Evolutionary conservation across 2,329 filamentous ascomycete species (phyloP).

Genomic region (Xylaria sp.): DNA sequence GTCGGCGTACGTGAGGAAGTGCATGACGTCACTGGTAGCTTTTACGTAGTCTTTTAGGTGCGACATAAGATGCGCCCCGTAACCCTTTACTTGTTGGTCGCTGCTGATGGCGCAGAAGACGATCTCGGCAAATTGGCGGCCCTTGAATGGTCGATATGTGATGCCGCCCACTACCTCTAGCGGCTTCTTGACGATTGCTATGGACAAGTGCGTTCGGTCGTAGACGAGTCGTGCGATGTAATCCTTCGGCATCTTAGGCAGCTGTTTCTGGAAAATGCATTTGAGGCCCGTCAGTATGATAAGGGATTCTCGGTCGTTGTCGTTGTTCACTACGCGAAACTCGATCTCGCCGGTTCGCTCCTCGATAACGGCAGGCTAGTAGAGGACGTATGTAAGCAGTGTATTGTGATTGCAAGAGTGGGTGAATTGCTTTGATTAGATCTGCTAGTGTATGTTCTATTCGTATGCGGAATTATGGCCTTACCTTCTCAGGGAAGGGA

Average conservation of each 20-base stretch:
- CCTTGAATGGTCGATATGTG: conserved; percentile 94
- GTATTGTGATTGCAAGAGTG: neutral
- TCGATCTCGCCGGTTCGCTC: conserved; percentile 95
- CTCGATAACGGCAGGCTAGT: conserved; percentile 86
- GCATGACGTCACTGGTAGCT: conserved; percentile 95
- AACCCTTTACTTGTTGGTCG: conserved; percentile 98
- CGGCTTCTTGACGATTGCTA: conserved; percentile 97
- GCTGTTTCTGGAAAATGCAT: conserved; percentile 97
- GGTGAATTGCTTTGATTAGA: neutral
- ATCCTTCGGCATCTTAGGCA: conserved; percentile 99
- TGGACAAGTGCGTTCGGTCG: conserved; percentile 94
- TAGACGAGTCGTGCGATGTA: conserved; percentile 98
- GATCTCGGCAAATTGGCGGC: conserved; percentile 94
- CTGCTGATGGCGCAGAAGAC: conserved; percentile 98
- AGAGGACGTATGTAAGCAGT: conserved; percentile 8
- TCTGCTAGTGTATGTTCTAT: neutral
- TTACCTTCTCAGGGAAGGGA: conserved; percentile 88
- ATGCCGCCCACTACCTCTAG: conserved; percentile 97
- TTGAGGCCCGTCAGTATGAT: conserved; percentile 97
- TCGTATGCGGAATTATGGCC: neutral
- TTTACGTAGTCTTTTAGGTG: conserved; percentile 99
- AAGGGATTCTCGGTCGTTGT: conserved; percentile 85
- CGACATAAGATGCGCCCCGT: conserved; percentile 97
- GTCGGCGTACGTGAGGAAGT: conserved; percentile 98
- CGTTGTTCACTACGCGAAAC: conserved; percentile 98